Evolutionary conservation across 306 rosid genomes (phyloP), one percentile per base, ranked within the genome.

Genomic region (Rosa persica): DNA sequence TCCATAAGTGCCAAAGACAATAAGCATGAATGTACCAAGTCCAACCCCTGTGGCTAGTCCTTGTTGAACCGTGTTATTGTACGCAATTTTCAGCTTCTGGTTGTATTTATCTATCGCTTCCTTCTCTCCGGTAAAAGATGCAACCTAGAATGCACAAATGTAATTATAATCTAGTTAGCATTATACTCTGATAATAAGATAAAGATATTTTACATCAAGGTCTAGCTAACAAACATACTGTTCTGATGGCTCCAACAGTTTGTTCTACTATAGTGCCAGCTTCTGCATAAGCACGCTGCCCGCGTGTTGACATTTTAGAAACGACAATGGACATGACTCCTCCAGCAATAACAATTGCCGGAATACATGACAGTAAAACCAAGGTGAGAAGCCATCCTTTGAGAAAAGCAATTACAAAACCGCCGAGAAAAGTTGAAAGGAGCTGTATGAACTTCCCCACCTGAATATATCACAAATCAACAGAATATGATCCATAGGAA

Each of bases 381-480:
- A 92, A 20, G 12, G 98, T 34, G 4, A 95, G 90, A 3, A 19
- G 85, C 98, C 97, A 89, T 77, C 98, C 98, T 82, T 66, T 92
- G 20, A 77, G 5, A 10, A 92, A 88, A 17, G 88, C 97, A 76
- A 92, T 38, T 58, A 72, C 80, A 86, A 95, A 95, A 6, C 93
- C 98, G 7, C 97, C 98, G 0, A 91, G 0, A 82, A 92, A 95
- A 13, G 90, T 91, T 58, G 98, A 73, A 70, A 61, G 34, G 11
- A 89, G 91, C 67, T 95, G 98, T 70, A 92, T 52, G 86, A 89
- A 89, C 86, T 89, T 95, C 60, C 97, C 98, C 46, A 95, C 98
- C 98, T 94, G 82, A 52, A 58, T 57, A 57, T 57, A 11, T 22
- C 76, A 87, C 13, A 23, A 72, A 57, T 77, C 27, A 46, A 3